A percentile compares a stretch with the other conserved stretches of the same genome.
phyloP scores from a whole-genome alignment of 176 grass and related monocot species.

The Cocos nucifera region DNA sequence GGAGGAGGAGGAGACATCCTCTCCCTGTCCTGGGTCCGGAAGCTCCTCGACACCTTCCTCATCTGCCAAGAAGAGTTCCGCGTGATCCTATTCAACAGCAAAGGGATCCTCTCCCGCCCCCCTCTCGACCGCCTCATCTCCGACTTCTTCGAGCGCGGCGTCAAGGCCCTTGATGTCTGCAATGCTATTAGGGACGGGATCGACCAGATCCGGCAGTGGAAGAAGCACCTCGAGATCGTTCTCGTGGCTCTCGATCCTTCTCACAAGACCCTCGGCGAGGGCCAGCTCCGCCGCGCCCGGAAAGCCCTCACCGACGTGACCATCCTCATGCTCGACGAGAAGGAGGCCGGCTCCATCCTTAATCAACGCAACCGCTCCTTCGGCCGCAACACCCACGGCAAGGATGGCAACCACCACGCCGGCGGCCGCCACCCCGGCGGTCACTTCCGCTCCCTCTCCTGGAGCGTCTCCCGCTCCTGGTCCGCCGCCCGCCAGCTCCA shows the following conservation, averaged over 20 bases:
- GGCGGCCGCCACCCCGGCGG: slow-evolving; percentile 26
- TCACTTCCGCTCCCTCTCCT: slow-evolving; percentile 62
- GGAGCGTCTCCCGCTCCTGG: slow-evolving; percentile 96
- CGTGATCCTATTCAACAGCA: slow-evolving; percentile 31
- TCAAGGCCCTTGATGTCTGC: slow-evolving; percentile 96
- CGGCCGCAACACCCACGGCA: slow-evolving; percentile 11
- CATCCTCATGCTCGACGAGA: slow-evolving; percentile 92
- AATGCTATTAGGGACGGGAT: slow-evolving; percentile 77
- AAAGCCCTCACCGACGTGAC: slow-evolving; percentile 87
- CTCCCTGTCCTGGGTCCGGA: slow-evolving; percentile 52
- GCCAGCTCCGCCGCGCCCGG: slow-evolving; percentile 67
- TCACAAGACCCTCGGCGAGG: slow-evolving; percentile 44
- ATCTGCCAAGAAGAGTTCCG: slow-evolving; percentile 78
- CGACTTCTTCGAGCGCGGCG: slow-evolving; percentile 87
- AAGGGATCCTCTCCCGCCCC: slow-evolving; percentile 5
- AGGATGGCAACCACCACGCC: not conserved
- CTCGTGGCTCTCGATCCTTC: slow-evolving; percentile 24
- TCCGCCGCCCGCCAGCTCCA: slow-evolving; percentile 92
- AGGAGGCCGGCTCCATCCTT: slow-evolving; percentile 29
- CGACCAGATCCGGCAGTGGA: slow-evolving; percentile 68
- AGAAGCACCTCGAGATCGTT: slow-evolving; percentile 67
- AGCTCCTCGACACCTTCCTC: slow-evolving; percentile 69
- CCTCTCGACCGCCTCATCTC: slow-evolving; percentile 58
- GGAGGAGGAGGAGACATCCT: slow-evolving; percentile 16
- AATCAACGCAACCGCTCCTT: slow-evolving; percentile 79